Percentiles rank a stretch among this genome's conserved stretches.
Evolutionary conservation across 208 protist genomes (phyloP).

Genomic region (Leishmania tarentolae): DNA sequence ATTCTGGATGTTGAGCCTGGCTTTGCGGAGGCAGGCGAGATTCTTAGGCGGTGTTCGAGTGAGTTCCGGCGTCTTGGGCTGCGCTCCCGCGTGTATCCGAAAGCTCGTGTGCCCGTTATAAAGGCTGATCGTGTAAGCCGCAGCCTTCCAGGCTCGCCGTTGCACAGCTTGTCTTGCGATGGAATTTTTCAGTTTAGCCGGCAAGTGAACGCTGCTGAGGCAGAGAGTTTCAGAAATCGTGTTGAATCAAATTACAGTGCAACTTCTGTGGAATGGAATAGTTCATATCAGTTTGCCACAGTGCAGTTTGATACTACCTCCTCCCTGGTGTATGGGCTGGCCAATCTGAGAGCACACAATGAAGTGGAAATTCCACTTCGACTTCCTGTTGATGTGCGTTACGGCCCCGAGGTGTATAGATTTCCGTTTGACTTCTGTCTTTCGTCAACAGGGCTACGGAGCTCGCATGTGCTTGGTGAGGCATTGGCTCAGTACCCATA

Average conservation of each 20-base stretch:
- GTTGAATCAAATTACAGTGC: conserved; percentile 68
- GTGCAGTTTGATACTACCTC: conserved; percentile 72
- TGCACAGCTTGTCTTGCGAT: conserved; percentile 71
- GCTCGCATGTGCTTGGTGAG: conserved; percentile 79
- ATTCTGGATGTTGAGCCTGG: conserved; percentile 86
- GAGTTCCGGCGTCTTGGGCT: conserved; percentile 82
- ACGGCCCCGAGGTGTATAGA: conserved; percentile 86
- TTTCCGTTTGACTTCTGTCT: conserved; percentile 92
- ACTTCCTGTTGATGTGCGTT: conserved; percentile 71
- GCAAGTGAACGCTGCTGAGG: conserved; percentile 51
- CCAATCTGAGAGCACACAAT: conserved; percentile 68
- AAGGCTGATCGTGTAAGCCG: conserved; percentile 84
- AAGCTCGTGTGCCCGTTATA: conserved; percentile 84
- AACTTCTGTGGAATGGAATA: conserved; percentile 75
- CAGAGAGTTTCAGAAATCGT: conserved; percentile 46
- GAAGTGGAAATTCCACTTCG: conserved; percentile 79
- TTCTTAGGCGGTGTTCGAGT: conserved; percentile 62
- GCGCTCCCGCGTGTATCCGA: conserved; percentile 61
- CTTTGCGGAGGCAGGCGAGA: conserved; percentile 75
- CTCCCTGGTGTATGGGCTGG: conserved; percentile 67
- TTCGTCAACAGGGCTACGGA: conserved; percentile 81
- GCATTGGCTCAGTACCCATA: conserved; percentile 69
- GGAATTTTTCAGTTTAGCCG: conserved; percentile 86
- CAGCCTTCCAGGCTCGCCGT: conserved; percentile 69
- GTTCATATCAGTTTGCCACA: conserved; percentile 72